Evolutionary conservation across 208 protist genomes (phyloP).

Genomic region (Trichomonas gallinae): DNA sequence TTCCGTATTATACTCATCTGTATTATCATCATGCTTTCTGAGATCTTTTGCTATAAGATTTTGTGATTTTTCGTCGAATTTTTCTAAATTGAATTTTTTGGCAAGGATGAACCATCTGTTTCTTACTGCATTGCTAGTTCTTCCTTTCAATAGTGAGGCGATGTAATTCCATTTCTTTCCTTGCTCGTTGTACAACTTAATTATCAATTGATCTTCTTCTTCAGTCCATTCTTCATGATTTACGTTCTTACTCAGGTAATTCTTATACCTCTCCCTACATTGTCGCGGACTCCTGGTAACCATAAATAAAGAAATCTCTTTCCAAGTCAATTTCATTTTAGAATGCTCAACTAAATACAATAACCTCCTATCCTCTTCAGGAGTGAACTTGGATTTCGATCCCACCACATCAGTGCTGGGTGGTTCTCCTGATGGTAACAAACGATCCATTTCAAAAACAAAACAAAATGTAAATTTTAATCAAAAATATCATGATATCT

Average conservation of each 20-base stretch:
- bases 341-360: not conserved
- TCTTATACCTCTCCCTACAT: not conserved
- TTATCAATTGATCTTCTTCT: not conserved
- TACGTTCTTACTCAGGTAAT: not conserved
- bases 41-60: too few species aligned
- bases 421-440: too few species aligned
- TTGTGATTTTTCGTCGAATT: too few species aligned
- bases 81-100: not conserved
- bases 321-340: not conserved
- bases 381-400: not conserved
- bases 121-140: not conserved
- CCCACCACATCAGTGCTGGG: too few species aligned
- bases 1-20: too few species aligned
- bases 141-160: not conserved
- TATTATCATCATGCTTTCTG: too few species aligned
- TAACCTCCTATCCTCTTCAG: not conserved
- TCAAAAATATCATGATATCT: too few species aligned
- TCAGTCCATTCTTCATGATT: not conserved
- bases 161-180: not conserved
- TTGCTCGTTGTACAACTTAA: not conserved
- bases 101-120: not conserved
- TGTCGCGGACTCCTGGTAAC: not conserved
- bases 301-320: not conserved
- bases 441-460: too few species aligned
- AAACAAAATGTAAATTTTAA: too few species aligned